phyloP scores from a whole-genome alignment of 2,329 filamentous ascomycete species.

The Aspergillus alliaceus region DNA sequence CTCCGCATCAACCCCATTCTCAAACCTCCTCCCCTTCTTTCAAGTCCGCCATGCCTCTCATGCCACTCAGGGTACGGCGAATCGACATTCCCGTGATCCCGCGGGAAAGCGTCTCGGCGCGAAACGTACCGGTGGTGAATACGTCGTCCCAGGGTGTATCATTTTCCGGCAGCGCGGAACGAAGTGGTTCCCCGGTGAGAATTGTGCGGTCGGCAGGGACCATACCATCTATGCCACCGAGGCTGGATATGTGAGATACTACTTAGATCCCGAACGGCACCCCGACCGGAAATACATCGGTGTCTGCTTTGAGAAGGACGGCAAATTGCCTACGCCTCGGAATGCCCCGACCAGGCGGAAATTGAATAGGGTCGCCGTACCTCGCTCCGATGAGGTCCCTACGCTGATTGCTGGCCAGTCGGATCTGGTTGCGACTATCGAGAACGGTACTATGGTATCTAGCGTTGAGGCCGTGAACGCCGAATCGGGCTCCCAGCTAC shows the following conservation, averaged over 20 bases:
- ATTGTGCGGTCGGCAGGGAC: constrained; percentile 90
- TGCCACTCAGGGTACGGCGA: constrained; percentile 66
- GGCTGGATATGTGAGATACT: constrained; percentile 93
- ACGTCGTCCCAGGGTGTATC: constrained; percentile 93
- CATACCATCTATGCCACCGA: constrained; percentile 90
- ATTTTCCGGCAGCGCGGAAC: constrained; percentile 96
- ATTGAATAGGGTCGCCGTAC: constrained; percentile 68
- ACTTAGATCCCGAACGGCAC: constrained; percentile 79
- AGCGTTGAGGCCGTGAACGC: constrained; percentile 25
- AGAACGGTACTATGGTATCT: constrained; percentile 25
- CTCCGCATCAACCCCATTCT: constrained; percentile 26
- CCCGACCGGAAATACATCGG: constrained; percentile 93
- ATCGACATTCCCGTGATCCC: constrained; percentile 64
- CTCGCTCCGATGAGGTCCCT: constrained; percentile 24
- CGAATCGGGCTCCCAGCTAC: constrained; percentile 38
- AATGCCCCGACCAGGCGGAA: constrained; percentile 73
- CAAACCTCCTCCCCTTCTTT: constrained; percentile 39
- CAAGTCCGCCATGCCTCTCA: constrained; percentile 63
- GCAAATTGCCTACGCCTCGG: constrained; percentile 72
- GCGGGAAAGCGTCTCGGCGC: constrained; percentile 87
- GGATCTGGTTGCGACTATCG: constrained; percentile 25
- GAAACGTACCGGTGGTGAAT: constrained; percentile 90
- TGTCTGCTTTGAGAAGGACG: constrained; percentile 79
- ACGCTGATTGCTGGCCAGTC: constrained; percentile 21
- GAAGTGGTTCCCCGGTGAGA: constrained; percentile 92